Percentiles rank a stretch among this genome's conserved stretches.
phyloP scores from a whole-genome alignment of 371 early-diverging fungal species.

The Mucor plumbeus region DNA sequence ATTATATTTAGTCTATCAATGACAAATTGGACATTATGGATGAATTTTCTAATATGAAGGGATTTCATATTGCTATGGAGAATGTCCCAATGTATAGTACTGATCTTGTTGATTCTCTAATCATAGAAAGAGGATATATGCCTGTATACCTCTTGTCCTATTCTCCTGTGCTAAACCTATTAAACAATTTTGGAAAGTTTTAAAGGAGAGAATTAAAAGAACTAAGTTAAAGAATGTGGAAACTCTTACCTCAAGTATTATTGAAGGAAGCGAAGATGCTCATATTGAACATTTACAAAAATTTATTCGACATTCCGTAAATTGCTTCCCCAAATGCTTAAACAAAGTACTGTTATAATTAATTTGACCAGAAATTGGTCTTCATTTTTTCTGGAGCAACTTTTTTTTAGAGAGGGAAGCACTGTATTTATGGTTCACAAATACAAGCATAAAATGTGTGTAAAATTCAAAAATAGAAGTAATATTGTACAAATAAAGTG shows the following conservation, averaged over 20 bases:
- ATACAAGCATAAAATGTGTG: too few species aligned
- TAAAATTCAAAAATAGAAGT: too few species aligned
- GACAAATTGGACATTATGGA: conserved; percentile 25
- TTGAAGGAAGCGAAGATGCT: conserved; percentile 21
- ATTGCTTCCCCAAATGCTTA: conserved; percentile 19
- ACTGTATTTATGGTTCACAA: too few species aligned
- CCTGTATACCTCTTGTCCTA: conserved; percentile 6
- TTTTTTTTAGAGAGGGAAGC: too few species aligned
- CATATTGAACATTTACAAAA: conserved; percentile 20
- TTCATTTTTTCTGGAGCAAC: too few species aligned
- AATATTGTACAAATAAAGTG: too few species aligned
- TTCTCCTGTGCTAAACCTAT: conserved; percentile 5
- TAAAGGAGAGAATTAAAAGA: conserved; percentile 18
- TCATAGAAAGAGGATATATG: conserved; percentile 9
- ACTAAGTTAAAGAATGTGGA: conserved; percentile 4
- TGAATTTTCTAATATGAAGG: conserved; percentile 17
- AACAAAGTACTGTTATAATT: conserved; percentile 19
- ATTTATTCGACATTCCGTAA: conserved; percentile 18
- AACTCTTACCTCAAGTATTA: conserved; percentile 10
- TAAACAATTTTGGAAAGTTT: conserved; percentile 10
- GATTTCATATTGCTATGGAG: conserved; percentile 17
- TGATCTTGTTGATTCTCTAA: not conserved
- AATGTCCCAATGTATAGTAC: conserved; percentile 13
- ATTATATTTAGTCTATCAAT: conserved; percentile 16
- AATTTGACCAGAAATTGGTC: too few species aligned